phyloP scores from a whole-genome alignment of 805 yeast species.

The Nematodospora valgi region DNA sequence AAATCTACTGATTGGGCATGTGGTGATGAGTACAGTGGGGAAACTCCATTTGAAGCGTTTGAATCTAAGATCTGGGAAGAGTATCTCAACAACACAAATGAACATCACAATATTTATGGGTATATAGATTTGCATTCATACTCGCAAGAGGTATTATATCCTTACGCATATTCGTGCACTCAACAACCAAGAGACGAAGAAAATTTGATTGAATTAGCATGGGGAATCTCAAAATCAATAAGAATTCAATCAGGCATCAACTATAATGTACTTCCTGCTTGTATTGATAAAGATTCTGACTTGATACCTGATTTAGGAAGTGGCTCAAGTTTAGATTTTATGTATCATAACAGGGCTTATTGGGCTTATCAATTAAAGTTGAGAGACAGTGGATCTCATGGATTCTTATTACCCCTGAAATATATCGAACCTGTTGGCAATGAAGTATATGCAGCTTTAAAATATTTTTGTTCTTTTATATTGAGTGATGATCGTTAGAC shows the following conservation, averaged over 20 bases:
- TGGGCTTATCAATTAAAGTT: constrained; percentile 85
- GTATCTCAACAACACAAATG: constrained; percentile 41
- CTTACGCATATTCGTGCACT: constrained; percentile 77
- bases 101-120: constrained; percentile 63
- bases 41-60: constrained; percentile 55
- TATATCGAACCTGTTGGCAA: constrained; percentile 73
- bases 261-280: constrained; percentile 73
- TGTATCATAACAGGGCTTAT: constrained; percentile 77
- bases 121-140: constrained; percentile 83
- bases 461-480: constrained; percentile 52
- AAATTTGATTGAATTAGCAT: constrained; percentile 75
- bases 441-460: constrained; percentile 67
- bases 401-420: constrained; percentile 71
- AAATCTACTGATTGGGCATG: constrained; percentile 65
- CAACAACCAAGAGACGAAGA: constrained; percentile 76
- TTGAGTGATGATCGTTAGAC: constrained; percentile 22
- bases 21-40: constrained; percentile 82
- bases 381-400: constrained; percentile 79
- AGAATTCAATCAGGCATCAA: constrained; percentile 59
- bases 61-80: constrained; percentile 40
- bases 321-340: constrained; percentile 76
- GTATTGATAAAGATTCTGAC: constrained; percentile 75
- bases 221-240: constrained; percentile 73
- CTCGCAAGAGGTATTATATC: constrained; percentile 77
- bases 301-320: constrained; percentile 71